phyloP scores from a whole-genome alignment of 768 basidiomycete species.

The Termitomyces sp. region DNA sequence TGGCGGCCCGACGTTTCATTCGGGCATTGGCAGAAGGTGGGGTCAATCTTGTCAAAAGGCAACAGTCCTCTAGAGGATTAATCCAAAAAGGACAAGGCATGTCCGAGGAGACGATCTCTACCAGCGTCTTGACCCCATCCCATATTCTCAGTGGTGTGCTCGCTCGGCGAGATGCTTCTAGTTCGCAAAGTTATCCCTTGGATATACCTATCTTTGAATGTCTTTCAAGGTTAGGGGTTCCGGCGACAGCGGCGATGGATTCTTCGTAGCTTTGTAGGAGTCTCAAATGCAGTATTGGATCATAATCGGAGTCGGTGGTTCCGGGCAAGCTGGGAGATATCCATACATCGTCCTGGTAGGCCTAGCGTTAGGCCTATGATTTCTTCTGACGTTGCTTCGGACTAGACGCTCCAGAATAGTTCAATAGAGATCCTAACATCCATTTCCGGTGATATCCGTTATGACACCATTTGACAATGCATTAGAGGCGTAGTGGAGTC shows the following conservation, averaged over 20 bases:
- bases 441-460: not conserved
- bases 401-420: not conserved
- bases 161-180: slow-evolving; percentile 20
- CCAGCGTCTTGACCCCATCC: slow-evolving; percentile 35
- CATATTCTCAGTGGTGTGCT: slow-evolving; percentile 41
- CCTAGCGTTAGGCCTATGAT: not conserved
- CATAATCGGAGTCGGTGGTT: slow-evolving; percentile 2
- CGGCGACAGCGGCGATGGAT: slow-evolving; percentile 1
- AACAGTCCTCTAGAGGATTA: slow-evolving; percentile 21
- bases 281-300: not conserved
- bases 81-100: slow-evolving; percentile 13
- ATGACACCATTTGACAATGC: not conserved
- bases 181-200: slow-evolving; percentile 2
- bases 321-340: slow-evolving; percentile 10
- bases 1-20: slow-evolving; percentile 31
- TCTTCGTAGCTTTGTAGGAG: not conserved
- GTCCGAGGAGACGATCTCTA: slow-evolving; percentile 11
- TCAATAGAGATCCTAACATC: not conserved
- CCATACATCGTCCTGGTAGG: not conserved
- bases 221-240: slow-evolving; percentile 27
- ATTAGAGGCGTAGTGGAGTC: not conserved
- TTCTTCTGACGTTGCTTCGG: not conserved
- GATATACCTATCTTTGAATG: slow-evolving; percentile 23
- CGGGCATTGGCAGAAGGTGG: slow-evolving; percentile 33
- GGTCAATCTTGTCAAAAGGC: slow-evolving; percentile 29